Base-by-base conservation (phyloP, 2,329 filamentous ascomycete genomes). In the Sarocladium strictum region DNA sequence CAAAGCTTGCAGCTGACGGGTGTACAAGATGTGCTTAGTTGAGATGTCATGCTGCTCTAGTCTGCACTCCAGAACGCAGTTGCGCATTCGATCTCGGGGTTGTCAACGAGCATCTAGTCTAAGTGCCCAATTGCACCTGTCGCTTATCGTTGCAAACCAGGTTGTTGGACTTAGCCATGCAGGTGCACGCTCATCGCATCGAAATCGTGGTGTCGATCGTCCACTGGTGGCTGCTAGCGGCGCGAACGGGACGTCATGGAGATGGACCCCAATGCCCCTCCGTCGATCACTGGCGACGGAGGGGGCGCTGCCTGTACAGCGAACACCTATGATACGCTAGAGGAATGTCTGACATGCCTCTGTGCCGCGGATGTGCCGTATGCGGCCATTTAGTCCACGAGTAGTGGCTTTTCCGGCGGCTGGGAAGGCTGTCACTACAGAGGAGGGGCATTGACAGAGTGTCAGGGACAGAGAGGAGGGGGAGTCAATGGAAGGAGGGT, bases 171-270 rank as follows among this genome's bases (percentile, higher is more conserved):
- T 43, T 43, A 6, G n/a, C 6, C 17, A 43, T 43, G 40, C 21
- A 24, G 40, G n/a, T 35, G 23, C 47, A n/a, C n/a, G 21, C 12
- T 15, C 47, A 35, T 51, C 19, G 27, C 27, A 51, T 51, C 47
- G 15, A 35, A 7, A 51, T 21, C 27, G 14, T 4, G n/a, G 3
- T 23, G 47, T 5, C 47, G 29, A 51, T 51, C 47, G 17, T 19
- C 26, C 47, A 33, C 29, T 51, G 21, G 29, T 15, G 47, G 47
- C n/a, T 51, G 43, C 26, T 49, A 49, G 43, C 26, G 43, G 23
- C 26, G 43, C 15, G 17, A 6, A 11, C n/a, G 27, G 27, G 21
- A 51, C 27, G 47, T 51, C 47, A 51, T 51, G 26, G 47, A 51
- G 4, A 10, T 5, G 43, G 12, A 6, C 14, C 47, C 23, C 47